Conservation (phyloP, 345 rosid species). For the Lepidium sativum region DNA sequence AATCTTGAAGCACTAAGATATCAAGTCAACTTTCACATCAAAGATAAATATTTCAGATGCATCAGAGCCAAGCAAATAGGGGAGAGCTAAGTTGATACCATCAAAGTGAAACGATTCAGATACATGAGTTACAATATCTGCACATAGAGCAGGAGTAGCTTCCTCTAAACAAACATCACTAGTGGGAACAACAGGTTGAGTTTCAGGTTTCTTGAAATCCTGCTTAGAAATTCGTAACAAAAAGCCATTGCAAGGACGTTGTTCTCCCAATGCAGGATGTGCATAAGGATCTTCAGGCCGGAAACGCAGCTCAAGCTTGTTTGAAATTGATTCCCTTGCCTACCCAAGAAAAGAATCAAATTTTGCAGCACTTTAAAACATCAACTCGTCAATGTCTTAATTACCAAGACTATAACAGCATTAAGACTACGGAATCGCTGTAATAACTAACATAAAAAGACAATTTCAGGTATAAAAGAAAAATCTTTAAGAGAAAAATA, state of each 20-base stretch:
- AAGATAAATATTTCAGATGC: neutral
- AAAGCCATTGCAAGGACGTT: slow-evolving; percentile 45
- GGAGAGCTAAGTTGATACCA: slow-evolving; percentile 35
- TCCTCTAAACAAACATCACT: slow-evolving; percentile 28
- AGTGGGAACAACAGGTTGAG: slow-evolving; percentile 11
- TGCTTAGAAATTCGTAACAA: slow-evolving; percentile 52
- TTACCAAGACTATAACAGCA: neutral
- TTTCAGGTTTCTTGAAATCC: slow-evolving; percentile 22
- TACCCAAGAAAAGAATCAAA: slow-evolving; percentile 17
- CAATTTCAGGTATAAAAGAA: neutral
- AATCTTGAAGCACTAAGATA: neutral
- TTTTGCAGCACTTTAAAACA: neutral
- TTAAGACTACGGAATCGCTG: neutral
- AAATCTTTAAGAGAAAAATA: neutral
- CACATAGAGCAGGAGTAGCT: slow-evolving; percentile 38
- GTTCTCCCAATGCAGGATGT: slow-evolving; percentile 73
- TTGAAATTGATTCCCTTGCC: slow-evolving; percentile 57
- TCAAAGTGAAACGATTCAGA: slow-evolving; percentile 70
- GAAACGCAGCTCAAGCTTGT: slow-evolving; percentile 66
- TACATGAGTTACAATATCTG: slow-evolving; percentile 62
- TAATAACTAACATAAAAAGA: neutral
- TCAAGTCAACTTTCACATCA: neutral
- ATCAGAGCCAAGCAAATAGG: neutral
- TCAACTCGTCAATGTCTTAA: neutral
- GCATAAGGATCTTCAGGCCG: slow-evolving; percentile 90